Base-by-base conservation (phyloP, 192 early-diverging fungal species). In the Podochytrium sp. region DNA sequence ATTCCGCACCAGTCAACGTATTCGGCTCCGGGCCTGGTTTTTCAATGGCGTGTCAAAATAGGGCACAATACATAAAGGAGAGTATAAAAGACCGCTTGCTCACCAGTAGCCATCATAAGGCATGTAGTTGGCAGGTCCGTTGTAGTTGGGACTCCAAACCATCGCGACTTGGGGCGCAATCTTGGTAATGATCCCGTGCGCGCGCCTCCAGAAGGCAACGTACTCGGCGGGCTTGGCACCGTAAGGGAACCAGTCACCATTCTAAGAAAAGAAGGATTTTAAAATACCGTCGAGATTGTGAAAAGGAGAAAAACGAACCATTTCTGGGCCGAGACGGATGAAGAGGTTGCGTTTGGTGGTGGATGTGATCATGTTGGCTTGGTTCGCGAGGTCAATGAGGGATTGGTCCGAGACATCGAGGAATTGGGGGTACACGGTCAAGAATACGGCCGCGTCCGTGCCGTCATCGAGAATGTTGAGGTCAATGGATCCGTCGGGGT, bases 1-100 rank as follows among this genome's bases (percentile, higher is more conserved):
- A 76, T 4, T 16, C 78, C 78, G n/a, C 77, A 61, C 73, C 73
- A 79, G 68, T 79, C 78, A 2, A 79, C 78, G 60, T 77, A 79
- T 52, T 76, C 74, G 16, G 49, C 40, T 10, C 78, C 77, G 55
- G 47, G 47, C n/a, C n/a, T n/a, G n/a, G n/a, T n/a, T 7, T 47
- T 47, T 20, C 43, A 47, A 47, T 47, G 7, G 7, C 43, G 20
- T 20, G 43, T 12, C 43, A 47, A 47, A 12, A 12, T 12, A 12
- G 43, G 7, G 20, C 7, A 20, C 20, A 20, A 12, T 20, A 47
- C 10, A 20, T 20, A 12, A 47, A 47, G 10, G 43, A 47, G 43
- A 47, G 7, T 47, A 20, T 20, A 47, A 47, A 47, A 7, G 7
- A 7, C 7, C 43, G n/a, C n/a, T n/a, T n/a, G n/a, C 55, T 1